Evolutionary conservation across 2,329 filamentous ascomycete species (phyloP), one percentile per base, ranked within the genome.

Genomic region (Penicillium sp.): DNA sequence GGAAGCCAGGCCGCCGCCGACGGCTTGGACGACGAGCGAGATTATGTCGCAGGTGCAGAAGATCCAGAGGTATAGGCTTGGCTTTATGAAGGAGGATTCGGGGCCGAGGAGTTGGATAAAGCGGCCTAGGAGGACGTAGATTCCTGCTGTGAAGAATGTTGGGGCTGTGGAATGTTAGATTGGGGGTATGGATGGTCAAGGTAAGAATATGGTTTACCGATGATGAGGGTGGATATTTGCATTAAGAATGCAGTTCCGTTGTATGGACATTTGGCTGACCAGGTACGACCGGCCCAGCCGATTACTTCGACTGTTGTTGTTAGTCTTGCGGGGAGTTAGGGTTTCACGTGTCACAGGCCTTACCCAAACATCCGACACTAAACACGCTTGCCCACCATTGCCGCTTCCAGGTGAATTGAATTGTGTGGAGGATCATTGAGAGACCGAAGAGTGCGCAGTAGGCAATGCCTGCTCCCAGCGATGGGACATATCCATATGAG

Each of bases 11-110:
- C 79, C 82, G 29, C 83, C 83, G 27, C 83, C 83, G 9, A 79
- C 74, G 33, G 81, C 83, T 70, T 86, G 83, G 34, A 85, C 72
- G 55, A 78, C 72, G 34, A 85, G 80, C 6, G 82, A 84, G 58
- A 84, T 55, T 34, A 84, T 55, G 56, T 84, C 82, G 66, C 76
- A 79, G 38, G 79, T 79, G 65, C 83, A 81, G 66, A 82, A 82
- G 60, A 81, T 73, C 68, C 75, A 77, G 53, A 79, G 74, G 61
- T 82, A 82, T 51, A 76, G 68, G 31, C 66, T 74, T 1, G 79
- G 73, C 7, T 68, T 68, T 8, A 82, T 64, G 31, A 77, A 61
- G 34, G 77, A 80, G 52, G 77, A 79, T 50, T 77, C 59, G 4
- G 68, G 72, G 8, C 80, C 80, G 16, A 80, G 66, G 11, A 75